These are phyloP conservation scores for Cladobotryum mycophilum DNA, from an alignment of 2,329 filamentous ascomycete species.

Conservation along the genomic window DNA sequence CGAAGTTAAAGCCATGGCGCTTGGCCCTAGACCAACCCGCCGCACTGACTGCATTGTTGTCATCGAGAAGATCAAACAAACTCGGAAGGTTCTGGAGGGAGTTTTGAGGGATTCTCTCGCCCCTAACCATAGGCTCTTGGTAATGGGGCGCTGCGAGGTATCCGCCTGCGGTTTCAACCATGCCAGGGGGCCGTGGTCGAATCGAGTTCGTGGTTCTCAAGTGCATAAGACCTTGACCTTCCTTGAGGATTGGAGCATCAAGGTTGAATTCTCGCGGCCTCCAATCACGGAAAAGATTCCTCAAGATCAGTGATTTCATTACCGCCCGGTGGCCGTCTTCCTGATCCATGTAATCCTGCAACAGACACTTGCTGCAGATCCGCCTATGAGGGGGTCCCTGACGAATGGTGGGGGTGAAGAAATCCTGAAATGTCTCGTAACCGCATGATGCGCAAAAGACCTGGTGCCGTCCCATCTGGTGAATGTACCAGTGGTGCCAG, in stretches of 20 bases:
- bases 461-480: conserved; percentile 18
- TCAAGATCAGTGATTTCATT: conserved; percentile 15
- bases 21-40: too few species aligned
- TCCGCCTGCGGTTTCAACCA: conserved; percentile 13
- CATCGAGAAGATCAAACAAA: conserved; percentile 15
- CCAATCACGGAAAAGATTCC: conserved; percentile 23
- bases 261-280: conserved; percentile 20
- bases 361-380: conserved; percentile 24
- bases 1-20: too few species aligned
- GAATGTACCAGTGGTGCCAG: conserved; percentile 19
- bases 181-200: conserved; percentile 5
- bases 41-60: neutral
- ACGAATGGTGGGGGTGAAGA: conserved; percentile 18
- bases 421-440: conserved; percentile 25
- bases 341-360: conserved; percentile 24
- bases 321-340: conserved; percentile 24
- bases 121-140: conserved; percentile 15
- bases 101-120: conserved; percentile 24
- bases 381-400: conserved; percentile 11
- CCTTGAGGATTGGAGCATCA: conserved; percentile 23
- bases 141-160: conserved; percentile 6
- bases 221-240: conserved; percentile 15
- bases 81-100: conserved; percentile 24
- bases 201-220: conserved; percentile 14
- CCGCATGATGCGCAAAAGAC: conserved; percentile 31